A percentile compares a stretch with the other conserved stretches of the same genome.
Evolutionary conservation across 2,329 filamentous ascomycete species (phyloP).

Genomic region (Aspergillus sp.): DNA sequence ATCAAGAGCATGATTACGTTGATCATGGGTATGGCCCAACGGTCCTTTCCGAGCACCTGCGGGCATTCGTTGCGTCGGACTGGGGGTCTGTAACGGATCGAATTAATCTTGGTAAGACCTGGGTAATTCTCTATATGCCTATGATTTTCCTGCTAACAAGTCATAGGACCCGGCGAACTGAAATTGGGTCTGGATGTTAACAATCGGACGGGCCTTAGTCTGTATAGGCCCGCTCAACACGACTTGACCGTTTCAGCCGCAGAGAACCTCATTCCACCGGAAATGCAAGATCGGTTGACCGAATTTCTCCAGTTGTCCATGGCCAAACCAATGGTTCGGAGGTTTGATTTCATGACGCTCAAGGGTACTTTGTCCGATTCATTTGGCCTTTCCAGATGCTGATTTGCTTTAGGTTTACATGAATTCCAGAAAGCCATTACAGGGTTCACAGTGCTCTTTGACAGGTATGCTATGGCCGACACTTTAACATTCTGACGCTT

Average conservation of each 20-base stretch:
- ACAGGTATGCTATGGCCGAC: slow-evolving; percentile 50
- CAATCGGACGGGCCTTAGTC: slow-evolving; percentile 61
- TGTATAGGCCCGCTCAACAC: slow-evolving; percentile 71
- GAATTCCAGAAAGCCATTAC: slow-evolving; percentile 76
- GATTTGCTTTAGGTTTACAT: slow-evolving; percentile 62
- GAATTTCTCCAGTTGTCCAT: slow-evolving; percentile 62
- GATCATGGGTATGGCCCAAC: slow-evolving; percentile 63
- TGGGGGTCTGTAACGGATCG: slow-evolving; percentile 79
- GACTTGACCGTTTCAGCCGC: slow-evolving; percentile 76
- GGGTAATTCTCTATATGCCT: neutral
- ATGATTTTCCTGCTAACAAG: slow-evolving; percentile 15
- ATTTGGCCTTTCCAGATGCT: slow-evolving; percentile 9
- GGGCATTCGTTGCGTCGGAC: slow-evolving; percentile 72
- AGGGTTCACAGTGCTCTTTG: slow-evolving; percentile 74
- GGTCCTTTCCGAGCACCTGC: slow-evolving; percentile 73
- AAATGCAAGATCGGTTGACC: slow-evolving; percentile 62
- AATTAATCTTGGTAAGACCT: slow-evolving; percentile 65
- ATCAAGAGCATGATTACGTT: slow-evolving; percentile 59
- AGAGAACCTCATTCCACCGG: slow-evolving; percentile 63
- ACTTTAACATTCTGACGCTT: neutral
- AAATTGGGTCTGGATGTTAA: slow-evolving; percentile 65
- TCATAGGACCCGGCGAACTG: slow-evolving; percentile 65
- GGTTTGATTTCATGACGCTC: slow-evolving; percentile 66
- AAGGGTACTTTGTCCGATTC: slow-evolving; percentile 27
- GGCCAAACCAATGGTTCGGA: slow-evolving; percentile 66